Evolutionary conservation across 139 green algal species (phyloP).

Genomic region (Axilococcus clingmanii): DNA sequence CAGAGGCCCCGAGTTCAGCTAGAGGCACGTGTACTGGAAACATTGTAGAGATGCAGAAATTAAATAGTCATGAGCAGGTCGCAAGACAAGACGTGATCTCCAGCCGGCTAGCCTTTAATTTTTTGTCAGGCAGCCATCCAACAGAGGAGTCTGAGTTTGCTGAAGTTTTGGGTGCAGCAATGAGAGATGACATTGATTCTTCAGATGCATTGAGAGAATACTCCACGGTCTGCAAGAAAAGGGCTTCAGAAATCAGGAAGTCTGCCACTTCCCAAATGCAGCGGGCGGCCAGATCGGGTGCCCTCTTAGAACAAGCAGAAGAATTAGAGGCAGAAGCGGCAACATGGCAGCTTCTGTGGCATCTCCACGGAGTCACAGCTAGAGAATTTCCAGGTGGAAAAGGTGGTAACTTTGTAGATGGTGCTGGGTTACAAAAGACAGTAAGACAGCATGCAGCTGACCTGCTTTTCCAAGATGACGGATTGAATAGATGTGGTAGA

Average conservation of each 20-base stretch:
- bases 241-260: conserved; percentile 15
- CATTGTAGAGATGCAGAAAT: no score
- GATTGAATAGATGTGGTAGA: conserved; percentile 31
- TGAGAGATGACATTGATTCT: conserved; percentile 9
- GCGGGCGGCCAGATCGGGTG: conserved; percentile 37
- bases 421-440: conserved; percentile 33
- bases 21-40: no score
- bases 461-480: conserved; percentile 22
- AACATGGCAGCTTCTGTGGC: conserved; percentile 60
- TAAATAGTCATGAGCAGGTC: no score
- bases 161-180: conserved; percentile 11
- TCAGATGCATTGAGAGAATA: conserved; percentile 15
- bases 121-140: conserved; percentile 4
- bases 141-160: conserved; percentile 25
- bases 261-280: conserved; percentile 36
- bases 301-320: conserved; percentile 28
- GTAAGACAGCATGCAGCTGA: conserved; percentile 35
- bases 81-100: no score
- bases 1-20: no score
- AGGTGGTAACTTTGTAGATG: conserved; percentile 29
- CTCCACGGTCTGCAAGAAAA: conserved; percentile 11
- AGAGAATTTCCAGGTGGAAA: conserved; percentile 35
- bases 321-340: conserved; percentile 49
- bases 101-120: no score
- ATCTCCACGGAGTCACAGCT: conserved; percentile 29